Base-by-base conservation (phyloP, 225 moss, liverwort and hornwort genomes). In the Anthoceros angustus region DNA sequence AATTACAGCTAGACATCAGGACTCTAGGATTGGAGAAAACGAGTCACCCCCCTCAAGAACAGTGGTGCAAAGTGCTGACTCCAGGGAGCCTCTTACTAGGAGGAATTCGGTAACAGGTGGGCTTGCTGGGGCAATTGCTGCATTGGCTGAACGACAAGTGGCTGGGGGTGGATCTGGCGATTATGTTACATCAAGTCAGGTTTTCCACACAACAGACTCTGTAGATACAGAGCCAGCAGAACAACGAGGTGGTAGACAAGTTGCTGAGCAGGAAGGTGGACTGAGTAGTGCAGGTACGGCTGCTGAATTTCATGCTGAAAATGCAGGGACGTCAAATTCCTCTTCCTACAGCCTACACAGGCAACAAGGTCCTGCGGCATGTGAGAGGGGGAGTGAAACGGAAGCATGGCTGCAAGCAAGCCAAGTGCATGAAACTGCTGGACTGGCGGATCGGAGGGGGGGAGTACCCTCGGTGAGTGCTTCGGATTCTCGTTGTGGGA, bases 111-210 rank as follows among this genome's bases (percentile, higher is more conserved):
- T 74, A 10, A 72, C 82, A 64, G 83, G 76, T 12, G 78, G 74
- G 41, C 62, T 84, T 7, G 81, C 76, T 18, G 81, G 78, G 65
- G 84, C 80, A 16, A 78, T 81, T 49, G 80, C 84, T 70, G 83
- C 67, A 15, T 66, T 78, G 62, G 80, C 74, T 67, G 83, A 83
- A 62, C 76, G 74, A n/a, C 83, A 80, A 70, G 78, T 75, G 25
- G 63, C 39, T 38, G 76, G 64, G 0, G 67, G 12, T 23, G 75
- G 66, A 42, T 25, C 65, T 16, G 55, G 15, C 7, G 55, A 55
- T 55, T 18, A 23, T 8, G 18, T 55, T 5, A 20, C 12, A 55
- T 18, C 23, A 0, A 55, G 23, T 12, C 23, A 18, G 55, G 7
- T 20, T 23, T 7, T 55, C 55, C 12, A 15, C n/a, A 55, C 14